Base-by-base conservation (phyloP, 306 rosid species). In the Coriaria nepalensis region DNA sequence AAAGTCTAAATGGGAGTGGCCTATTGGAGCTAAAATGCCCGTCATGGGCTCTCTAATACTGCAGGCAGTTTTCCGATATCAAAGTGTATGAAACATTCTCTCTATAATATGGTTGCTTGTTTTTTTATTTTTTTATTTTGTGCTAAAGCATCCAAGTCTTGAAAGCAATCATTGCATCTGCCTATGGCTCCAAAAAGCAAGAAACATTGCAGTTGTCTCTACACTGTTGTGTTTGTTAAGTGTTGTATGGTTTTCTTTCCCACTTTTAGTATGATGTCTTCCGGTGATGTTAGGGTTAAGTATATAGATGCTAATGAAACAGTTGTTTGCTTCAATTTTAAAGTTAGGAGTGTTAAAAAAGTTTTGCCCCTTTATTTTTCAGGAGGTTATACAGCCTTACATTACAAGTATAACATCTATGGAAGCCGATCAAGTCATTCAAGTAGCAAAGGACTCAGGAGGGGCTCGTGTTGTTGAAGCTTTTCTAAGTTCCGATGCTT, bases 381-480 rank as follows among this genome's bases (percentile, higher is more conserved):
- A 92, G 93, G 93, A 73, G 36, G 64, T 69, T 60, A 79, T 82
- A 63, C 78, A 77, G 53, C 81, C 96, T 61, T 92, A 46, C 56
- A 62, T 79, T 46, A 69, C 40, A 12, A 79, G 96, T 57, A 82
- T 85, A 44, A 71, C 80, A 32, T 69, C 79, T 40, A 56, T 82
- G 81, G 76, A 78, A 52, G 77, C 73, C 34, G 65, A 66, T 44
- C 75, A 63, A 43, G 64, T 85, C 46, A 76, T 92, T 43, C 78
- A 82, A 73, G 68, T 67, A 34, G 94, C 78, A 55, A 73, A 63
- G 62, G 79, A 82, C 65, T 37, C 71, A 13, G 68, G 63, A 41
- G 98, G 96, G 59, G 71, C 96, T 43, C 96, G 67, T 60, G 96
- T 82, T 49, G 58, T 85, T 59, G 96, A 92, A 72, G 78, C 93